A percentile compares a stretch with the other conserved stretches of the same genome.
Conservation (phyloP, 352 stramenopile genomes). For the Phytophthora sojae region DNA sequence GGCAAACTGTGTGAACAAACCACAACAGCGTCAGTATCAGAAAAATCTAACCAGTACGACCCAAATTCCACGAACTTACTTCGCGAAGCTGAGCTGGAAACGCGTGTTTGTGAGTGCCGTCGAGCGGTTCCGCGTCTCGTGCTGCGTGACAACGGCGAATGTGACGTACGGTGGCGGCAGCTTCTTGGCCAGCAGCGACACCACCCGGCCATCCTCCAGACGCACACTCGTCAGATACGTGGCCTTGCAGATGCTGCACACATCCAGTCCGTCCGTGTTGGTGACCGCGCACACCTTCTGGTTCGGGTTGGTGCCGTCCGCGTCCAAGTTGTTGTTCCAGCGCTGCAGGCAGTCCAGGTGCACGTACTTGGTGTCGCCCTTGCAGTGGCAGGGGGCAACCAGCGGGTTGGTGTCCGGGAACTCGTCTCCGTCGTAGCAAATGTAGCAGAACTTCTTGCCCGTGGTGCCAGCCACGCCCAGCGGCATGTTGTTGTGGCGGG, state of each 20-base stretch:
- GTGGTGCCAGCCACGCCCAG: constrained; percentile 52
- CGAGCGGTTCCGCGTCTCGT: constrained; percentile 85
- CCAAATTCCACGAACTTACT: constrained; percentile 49
- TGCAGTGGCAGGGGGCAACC: constrained; percentile 92
- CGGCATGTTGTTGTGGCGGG: constrained; percentile 32
- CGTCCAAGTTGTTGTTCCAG: constrained; percentile 92
- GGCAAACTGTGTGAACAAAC: constrained; percentile 49
- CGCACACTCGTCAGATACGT: constrained; percentile 92
- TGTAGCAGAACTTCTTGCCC: constrained; percentile 90
- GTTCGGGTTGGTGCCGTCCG: constrained; percentile 79
- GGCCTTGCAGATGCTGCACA: constrained; percentile 93
- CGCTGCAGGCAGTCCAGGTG: constrained; percentile 93
- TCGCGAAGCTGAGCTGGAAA: constrained; percentile 93
- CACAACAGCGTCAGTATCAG: constrained; percentile 11
- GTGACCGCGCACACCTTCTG: constrained; percentile 91
- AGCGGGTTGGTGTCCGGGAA: constrained; percentile 87
- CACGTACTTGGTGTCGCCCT: constrained; percentile 93
- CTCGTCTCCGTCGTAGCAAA: constrained; percentile 93
- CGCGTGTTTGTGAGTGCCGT: constrained; percentile 91
- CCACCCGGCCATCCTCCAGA: constrained; percentile 85
- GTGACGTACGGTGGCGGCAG: constrained; percentile 90
- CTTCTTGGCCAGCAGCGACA: constrained; percentile 90
- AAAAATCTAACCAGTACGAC: background rate
- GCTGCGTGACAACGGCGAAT: constrained; percentile 92
- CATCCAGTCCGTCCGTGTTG: constrained; percentile 88